Conservation (phyloP, 306 rosid species). For the Arachis stenosperma region DNA sequence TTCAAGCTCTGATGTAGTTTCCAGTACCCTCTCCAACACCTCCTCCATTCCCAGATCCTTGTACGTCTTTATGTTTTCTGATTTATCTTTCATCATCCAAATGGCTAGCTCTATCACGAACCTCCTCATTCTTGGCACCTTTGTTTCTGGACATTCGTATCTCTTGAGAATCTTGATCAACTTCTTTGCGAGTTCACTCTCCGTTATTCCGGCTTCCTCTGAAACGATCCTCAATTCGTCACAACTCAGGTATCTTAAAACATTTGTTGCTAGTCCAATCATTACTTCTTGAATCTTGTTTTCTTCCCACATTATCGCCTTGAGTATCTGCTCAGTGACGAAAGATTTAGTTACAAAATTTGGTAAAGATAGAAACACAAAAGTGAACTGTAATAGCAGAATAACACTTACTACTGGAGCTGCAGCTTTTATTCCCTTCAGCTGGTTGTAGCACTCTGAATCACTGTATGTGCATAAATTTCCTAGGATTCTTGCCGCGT, state of each 20-base stretch:
- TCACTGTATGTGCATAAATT: constrained; percentile 68
- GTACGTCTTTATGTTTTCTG: constrained; percentile 49
- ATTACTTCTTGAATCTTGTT: constrained; percentile 81
- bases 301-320: constrained; percentile 62
- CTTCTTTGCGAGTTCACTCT: constrained; percentile 55
- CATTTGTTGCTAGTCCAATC: constrained; percentile 75
- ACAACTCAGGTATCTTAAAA: constrained; percentile 57
- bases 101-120: constrained; percentile 69
- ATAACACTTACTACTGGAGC: constrained; percentile 66
- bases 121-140: constrained; percentile 79
- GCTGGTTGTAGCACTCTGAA: constrained; percentile 50
- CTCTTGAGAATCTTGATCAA: constrained; percentile 59
- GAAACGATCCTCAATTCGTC: constrained; percentile 60
- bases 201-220: constrained; percentile 58
- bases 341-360: not conserved
- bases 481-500: constrained; percentile 72
- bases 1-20: constrained; percentile 90
- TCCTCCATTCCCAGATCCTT: constrained; percentile 56
- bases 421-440: constrained; percentile 55
- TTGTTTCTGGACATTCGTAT: constrained; percentile 55
- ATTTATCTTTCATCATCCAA: constrained; percentile 81
- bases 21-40: constrained; percentile 66
- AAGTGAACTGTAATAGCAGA: not conserved
- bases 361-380: not conserved
- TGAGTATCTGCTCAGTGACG: constrained; percentile 49